Base-by-base conservation (phyloP, 1,284 basidiomycete genomes). In the Austroboletus niveus region DNA sequence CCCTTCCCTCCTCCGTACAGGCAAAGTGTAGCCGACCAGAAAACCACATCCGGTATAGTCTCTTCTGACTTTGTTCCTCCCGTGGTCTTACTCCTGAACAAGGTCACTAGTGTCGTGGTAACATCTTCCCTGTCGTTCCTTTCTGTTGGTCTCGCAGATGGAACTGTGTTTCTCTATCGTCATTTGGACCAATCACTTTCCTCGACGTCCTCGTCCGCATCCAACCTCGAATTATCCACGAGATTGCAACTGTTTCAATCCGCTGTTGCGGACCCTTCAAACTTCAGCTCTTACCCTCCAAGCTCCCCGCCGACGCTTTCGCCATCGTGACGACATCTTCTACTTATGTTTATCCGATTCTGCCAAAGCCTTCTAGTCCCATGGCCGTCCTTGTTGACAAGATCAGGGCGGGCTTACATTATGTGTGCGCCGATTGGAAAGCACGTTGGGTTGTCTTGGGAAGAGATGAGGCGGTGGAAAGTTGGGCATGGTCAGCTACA, bases 141-240 rank as follows among this genome's bases (percentile, higher is more conserved):
- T 17, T 89, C 94, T 5, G 81, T 98, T 39, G 96, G 94, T 8
- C 80, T 98, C 10, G 94, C 87, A 2, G 95, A 98, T 64, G 96
- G 96, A n/a, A 92, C 92, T 0, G 94, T 98, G 6, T 79, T 98
- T 6, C 77, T 98, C 17, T 94, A 94, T 65, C 85, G 92, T 5
- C 91, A 97, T 61, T 78, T 98, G 35, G 87, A 95, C 63, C 92
- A 96, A 65, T 92, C 92, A 1, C 77, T 95, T 22, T 80, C 85
- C 11, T 83, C 87, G 1, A 79, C 79, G 0, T 61, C 75, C 6
- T 82, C 86, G 1, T 76, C 92, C 12, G 84, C 84, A 6, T 72
- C 87, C 7, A 71, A 72, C 79, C 87, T 7, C 85, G 89, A 35
- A 79, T 84, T 2, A 75, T 94, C 8, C 87, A 92, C 59, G 91